Evolutionary conservation across 225 moss, liverwort and hornwort species (phyloP).

Genomic region (Neckera pumila): DNA sequence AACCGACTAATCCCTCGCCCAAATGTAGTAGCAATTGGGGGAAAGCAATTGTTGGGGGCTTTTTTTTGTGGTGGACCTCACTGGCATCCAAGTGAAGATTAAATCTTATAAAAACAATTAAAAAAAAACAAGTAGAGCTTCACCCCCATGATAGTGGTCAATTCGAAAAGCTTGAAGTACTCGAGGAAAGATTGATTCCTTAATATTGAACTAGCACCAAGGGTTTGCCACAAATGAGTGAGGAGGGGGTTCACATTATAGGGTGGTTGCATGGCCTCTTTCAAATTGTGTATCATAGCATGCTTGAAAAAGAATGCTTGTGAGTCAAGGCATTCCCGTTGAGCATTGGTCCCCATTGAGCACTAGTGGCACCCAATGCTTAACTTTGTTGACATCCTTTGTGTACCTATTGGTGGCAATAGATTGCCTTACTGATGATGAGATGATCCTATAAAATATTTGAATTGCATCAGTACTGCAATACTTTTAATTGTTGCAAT

Average conservation of each 20-base stretch:
- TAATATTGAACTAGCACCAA: neutral
- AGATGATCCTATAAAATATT: no score
- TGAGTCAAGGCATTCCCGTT: no score
- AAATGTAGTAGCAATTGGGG: no score
- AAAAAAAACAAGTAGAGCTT: no score
- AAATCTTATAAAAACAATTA: neutral
- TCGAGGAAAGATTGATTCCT: fast-evolving
- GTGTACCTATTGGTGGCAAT: no score
- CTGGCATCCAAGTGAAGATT: neutral
- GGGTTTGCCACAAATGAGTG: neutral
- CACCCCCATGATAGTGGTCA: fast-evolving
- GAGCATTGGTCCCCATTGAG: fast-evolving
- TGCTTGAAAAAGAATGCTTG: neutral
- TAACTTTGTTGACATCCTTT: neutral
- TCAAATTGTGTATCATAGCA: neutral
- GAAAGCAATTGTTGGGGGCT: neutral
- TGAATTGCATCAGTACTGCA: no score
- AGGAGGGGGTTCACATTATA: neutral
- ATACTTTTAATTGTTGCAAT: no score
- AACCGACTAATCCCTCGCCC: neutral
- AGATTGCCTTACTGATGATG: neutral
- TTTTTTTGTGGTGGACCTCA: neutral
- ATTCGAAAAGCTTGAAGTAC: neutral
- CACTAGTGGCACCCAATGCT: neutral
- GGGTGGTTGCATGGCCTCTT: neutral